Conservation (phyloP, 148 eudicot genomes). For the Rhododendron simsii region DNA sequence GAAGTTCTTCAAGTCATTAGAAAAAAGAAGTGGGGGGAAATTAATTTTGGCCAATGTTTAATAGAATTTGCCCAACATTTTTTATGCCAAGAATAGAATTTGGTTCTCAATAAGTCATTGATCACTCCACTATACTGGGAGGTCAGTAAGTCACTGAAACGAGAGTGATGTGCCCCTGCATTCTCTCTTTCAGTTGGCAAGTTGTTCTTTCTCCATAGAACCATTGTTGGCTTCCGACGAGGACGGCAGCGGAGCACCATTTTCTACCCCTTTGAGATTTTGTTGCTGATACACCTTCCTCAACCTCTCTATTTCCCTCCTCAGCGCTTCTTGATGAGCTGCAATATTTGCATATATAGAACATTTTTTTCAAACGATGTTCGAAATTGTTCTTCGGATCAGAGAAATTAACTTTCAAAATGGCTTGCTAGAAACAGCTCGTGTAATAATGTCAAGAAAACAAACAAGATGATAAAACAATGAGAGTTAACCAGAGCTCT, state of each 20-base stretch:
- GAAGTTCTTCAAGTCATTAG: not conserved
- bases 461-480: not conserved
- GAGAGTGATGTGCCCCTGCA: not conserved
- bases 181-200: constrained; percentile 1
- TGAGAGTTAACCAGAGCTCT: too few species aligned
- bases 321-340: constrained; percentile 69
- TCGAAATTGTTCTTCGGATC: not conserved
- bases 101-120: not conserved
- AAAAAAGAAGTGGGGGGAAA: not conserved
- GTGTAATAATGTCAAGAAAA: not conserved
- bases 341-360: constrained; percentile 10
- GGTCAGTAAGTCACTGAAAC: not conserved
- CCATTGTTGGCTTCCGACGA: constrained; percentile 20
- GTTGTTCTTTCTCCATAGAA: constrained; percentile 6
- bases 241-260: constrained; percentile 5
- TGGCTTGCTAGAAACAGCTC: not conserved
- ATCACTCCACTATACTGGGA: not conserved
- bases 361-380: not conserved
- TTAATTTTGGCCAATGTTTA: not conserved
- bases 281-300: constrained; percentile 51
- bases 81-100: not conserved
- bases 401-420: not conserved
- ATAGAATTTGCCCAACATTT: not conserved
- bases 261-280: constrained; percentile 29
- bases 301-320: constrained; percentile 59